Evolutionary conservation across 768 basidiomycete genomes (phyloP), one percentile per base, ranked within the genome.

Genomic region (Ramaria sp.): DNA sequence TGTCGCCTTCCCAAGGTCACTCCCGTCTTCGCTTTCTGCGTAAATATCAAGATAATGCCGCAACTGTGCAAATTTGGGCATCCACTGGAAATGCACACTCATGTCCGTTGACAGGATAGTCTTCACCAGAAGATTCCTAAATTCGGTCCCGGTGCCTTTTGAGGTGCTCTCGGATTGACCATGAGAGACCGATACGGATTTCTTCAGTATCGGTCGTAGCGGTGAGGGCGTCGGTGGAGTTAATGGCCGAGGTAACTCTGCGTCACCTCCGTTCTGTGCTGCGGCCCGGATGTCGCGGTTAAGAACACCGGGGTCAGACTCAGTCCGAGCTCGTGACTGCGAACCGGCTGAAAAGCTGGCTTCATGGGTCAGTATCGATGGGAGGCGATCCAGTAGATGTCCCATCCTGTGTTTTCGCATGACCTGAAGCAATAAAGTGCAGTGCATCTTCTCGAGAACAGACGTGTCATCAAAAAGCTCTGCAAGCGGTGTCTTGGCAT

Each of bases 61-160:
- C 51, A 76, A 60, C 33, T 70, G 65, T 33, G 64, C 66, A 60
- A 95, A 82, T 42, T 81, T 73, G 41, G 73, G 67, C 78, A 97
- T 93, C 72, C 93, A 96, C 20, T 83, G 79, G 49, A 76, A 78
- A 68, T 98, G 95, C 17, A 95, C 81, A 54, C 83, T 78, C 93
- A 99, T 96, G 64, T 99, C 96, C 22, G 95, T 99, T 7, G 91
- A 88, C 17, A 98, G 77, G 4, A 99, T 83, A 2, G 88, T 84
- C 53, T 86, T 77, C 52, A 79, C 78, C n/a, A 98, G 78, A 4
- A 89, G 75, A 66, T 82, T 86, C 54, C 88, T 79, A 65, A 90
- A 86, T 5, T 68, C 69, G 9, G 65, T 64, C n/a, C 42, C 49
- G 27, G 39, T 42, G 42, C 42, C 55, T n/a, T 34, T 46, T 17